Evolutionary conservation across 202 grass and related monocot genomes (phyloP).

Genomic region (Eragrostis tef): DNA sequence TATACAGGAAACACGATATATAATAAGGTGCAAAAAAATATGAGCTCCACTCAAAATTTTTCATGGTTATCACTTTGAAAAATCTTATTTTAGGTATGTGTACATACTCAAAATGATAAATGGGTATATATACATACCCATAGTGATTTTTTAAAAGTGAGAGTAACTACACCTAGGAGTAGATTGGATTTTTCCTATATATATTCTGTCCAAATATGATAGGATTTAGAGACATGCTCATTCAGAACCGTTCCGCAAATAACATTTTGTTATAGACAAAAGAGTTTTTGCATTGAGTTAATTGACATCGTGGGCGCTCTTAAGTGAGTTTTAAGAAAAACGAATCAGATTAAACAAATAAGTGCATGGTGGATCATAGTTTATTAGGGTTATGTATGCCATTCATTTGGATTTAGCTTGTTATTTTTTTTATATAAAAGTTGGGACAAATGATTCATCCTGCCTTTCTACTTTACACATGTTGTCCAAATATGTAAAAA

Average conservation of each 20-base stretch:
- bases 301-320: conserved; percentile 28
- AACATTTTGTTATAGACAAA: conserved; percentile 12
- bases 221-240: not conserved
- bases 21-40: no score
- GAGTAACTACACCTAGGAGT: no score
- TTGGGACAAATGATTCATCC: not conserved
- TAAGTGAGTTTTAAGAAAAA: conserved; percentile 14
- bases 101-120: no score
- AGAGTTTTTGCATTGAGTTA: conserved; percentile 25
- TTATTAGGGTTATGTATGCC: not conserved
- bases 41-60: no score
- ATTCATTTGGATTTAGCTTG: not conserved
- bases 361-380: not conserved
- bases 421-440: not conserved
- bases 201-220: no score
- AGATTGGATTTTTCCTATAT: no score
- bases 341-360: conserved; percentile 27
- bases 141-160: no score
- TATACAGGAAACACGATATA: no score
- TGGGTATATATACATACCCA: no score
- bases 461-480: conserved; percentile 15
- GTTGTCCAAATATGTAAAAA: not conserved
- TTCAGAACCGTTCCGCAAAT: not conserved
- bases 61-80: no score
- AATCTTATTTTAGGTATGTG: no score